Evolutionary conservation across 495 filamentous ascomycete genomes (phyloP).

Genomic region (Terfezia claveryi): DNA sequence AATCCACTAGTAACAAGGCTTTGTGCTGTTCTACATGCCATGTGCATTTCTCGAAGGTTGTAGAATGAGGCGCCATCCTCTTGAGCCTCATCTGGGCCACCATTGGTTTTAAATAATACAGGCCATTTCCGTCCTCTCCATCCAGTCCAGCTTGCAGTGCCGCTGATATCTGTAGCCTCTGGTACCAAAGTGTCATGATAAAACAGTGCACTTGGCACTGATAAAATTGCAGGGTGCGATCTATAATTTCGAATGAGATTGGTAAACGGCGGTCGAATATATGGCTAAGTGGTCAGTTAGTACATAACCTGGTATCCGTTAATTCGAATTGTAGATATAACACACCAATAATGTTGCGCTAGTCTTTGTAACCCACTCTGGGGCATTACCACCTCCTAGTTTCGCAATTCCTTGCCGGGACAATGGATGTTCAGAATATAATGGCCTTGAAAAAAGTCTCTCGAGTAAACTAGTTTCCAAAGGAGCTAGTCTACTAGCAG

Average conservation of each 20-base stretch:
- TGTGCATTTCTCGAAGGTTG: conserved; percentile 27
- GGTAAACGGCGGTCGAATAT: conserved; percentile 28
- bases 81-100: conserved; percentile 28
- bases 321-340: neutral
- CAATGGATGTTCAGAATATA: conserved; percentile 30
- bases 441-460: conserved; percentile 25
- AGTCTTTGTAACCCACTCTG: conserved; percentile 12
- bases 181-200: conserved; percentile 33
- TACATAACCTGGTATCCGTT: too few relatives aligned
- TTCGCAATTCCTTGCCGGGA: conserved; percentile 15
- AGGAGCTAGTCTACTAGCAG: conserved; percentile 21
- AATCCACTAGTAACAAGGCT: conserved; percentile 20
- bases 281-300: conserved; percentile 11
- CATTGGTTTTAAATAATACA: conserved; percentile 28
- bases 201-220: conserved; percentile 30
- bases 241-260: conserved; percentile 38
- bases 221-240: conserved; percentile 34
- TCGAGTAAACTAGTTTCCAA: conserved; percentile 30
- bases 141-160: conserved; percentile 23
- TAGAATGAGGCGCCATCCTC: conserved; percentile 32
- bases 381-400: neutral
- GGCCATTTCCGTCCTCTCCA: conserved; percentile 30
- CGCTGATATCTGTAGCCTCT: conserved; percentile 21
- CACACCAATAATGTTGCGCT: conserved; percentile 12
- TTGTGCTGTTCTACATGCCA: conserved; percentile 25